Evolutionary conservation across 805 yeast species (phyloP).

Genomic region (Starmera amethionina): DNA sequence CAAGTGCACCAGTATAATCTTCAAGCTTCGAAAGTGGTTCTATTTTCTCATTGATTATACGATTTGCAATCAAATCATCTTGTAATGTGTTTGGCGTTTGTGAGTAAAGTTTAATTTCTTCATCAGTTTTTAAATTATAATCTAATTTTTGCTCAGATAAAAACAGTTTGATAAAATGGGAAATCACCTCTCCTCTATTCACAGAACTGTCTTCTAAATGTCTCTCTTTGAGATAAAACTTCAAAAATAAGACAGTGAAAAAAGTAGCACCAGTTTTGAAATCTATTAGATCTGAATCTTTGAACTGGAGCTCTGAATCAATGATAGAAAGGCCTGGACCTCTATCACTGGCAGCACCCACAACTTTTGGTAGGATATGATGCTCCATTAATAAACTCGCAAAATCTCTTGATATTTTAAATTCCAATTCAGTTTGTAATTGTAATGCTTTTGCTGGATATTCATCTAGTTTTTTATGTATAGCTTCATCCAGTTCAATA

Average conservation of each 20-base stretch:
- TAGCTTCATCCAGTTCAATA: conserved; percentile 11
- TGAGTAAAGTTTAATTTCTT: conserved; percentile 8
- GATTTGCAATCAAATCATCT: conserved; percentile 15
- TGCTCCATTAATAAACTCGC: conserved; percentile 12
- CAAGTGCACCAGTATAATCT: conserved; percentile 1
- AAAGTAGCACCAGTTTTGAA: conserved; percentile 14
- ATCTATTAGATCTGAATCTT: conserved; percentile 4
- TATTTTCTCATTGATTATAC: conserved; percentile 12
- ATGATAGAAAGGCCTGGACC: not conserved
- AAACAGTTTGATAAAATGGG: not conserved
- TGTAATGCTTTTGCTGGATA: conserved; percentile 23
- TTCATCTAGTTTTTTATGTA: conserved; percentile 9
- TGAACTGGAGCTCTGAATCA: not conserved
- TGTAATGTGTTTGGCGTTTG: conserved; percentile 18
- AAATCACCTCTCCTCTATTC: conserved; percentile 4
- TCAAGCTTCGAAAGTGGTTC: conserved; percentile 10
- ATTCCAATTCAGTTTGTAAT: conserved; percentile 8
- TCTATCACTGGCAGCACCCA: conserved; percentile 1
- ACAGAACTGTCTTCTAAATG: not conserved
- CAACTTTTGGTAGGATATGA: conserved; percentile 2
- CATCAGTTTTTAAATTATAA: conserved; percentile 5
- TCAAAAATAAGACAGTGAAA: conserved; percentile 8
- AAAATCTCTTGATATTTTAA: conserved; percentile 8
- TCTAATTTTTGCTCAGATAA: not conserved
- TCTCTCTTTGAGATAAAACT: conserved; percentile 5